phyloP scores from a whole-genome alignment of 768 basidiomycete genomes.

The Botryobasidium botryosum region DNA sequence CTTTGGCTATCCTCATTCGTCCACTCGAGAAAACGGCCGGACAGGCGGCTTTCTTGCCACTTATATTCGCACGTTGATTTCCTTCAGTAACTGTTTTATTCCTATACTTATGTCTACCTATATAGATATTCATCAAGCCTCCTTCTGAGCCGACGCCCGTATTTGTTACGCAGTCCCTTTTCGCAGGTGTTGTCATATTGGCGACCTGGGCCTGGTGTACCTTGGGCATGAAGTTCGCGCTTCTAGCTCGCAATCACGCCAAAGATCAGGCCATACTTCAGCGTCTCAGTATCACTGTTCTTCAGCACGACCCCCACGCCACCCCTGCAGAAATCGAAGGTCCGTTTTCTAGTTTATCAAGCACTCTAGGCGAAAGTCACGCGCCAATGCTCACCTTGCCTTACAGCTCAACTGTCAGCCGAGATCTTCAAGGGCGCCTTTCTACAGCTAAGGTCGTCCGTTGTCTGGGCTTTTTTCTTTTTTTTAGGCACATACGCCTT shows the following conservation, averaged over 20 bases:
- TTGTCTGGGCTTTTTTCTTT: slow-evolving; percentile 4
- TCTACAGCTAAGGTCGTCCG: slow-evolving; percentile 5
- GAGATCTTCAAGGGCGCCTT: slow-evolving; percentile 5
- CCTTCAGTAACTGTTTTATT: too few species aligned
- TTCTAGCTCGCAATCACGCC: neutral
- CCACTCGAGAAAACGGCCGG: slow-evolving; percentile 2
- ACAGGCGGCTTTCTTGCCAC: slow-evolving; percentile 6
- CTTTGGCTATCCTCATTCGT: slow-evolving; percentile 1
- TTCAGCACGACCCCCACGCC: slow-evolving; percentile 3
- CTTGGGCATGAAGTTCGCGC: slow-evolving; percentile 1
- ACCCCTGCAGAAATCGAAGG: slow-evolving; percentile 6
- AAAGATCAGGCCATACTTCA: neutral
- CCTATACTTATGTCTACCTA: too few species aligned
- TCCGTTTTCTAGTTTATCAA: neutral
- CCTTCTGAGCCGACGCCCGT: slow-evolving; percentile 6
- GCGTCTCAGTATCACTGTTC: neutral
- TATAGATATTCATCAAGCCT: slow-evolving; percentile 8
- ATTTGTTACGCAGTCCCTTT: slow-evolving; percentile 1
- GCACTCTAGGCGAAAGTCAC: neutral
- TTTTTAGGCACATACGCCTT: slow-evolving; percentile 5
- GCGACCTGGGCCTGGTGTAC: slow-evolving; percentile 8
- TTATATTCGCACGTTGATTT: too few species aligned
- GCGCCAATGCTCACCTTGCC: neutral
- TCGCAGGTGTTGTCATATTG: neutral
- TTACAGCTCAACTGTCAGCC: neutral